Percentiles rank a stretch among this genome's conserved stretches.
These are phyloP conservation scores for Linum tenue DNA, from an alignment of 345 rosid genomes.

Conservation along the genomic window DNA sequence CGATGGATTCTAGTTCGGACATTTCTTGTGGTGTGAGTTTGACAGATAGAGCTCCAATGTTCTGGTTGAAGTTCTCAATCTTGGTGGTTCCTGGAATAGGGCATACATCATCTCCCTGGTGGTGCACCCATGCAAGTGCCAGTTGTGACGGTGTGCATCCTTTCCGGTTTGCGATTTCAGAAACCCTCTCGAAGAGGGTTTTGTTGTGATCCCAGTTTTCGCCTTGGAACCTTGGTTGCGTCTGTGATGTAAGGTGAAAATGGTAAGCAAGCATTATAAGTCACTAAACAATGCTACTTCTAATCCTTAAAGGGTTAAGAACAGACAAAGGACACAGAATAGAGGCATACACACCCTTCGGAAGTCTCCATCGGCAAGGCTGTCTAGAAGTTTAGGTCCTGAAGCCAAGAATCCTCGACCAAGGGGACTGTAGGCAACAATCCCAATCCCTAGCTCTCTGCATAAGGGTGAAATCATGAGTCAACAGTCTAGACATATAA, in stretches of 20 bases:
- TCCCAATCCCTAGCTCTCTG: slow-evolving; percentile 10
- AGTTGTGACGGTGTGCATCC: slow-evolving; percentile 54
- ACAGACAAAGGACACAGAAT: no score
- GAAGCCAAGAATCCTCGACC: slow-evolving; percentile 5
- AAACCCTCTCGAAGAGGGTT: slow-evolving; percentile 32
- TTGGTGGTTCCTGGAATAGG: slow-evolving; percentile 62
- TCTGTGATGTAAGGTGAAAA: slow-evolving; percentile 20
- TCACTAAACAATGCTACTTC: neutral
- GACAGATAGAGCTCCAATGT: slow-evolving; percentile 48
- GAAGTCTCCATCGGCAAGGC: neutral
- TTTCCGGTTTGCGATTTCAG: slow-evolving; percentile 37
- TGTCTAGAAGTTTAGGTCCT: neutral
- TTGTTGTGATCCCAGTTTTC: slow-evolving; percentile 51
- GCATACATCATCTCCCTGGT: slow-evolving; percentile 52
- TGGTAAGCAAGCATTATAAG: neutral
- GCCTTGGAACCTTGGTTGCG: slow-evolving; percentile 43
- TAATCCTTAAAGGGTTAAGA: neutral
- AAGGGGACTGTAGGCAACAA: slow-evolving; percentile 8
- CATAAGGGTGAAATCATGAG: neutral
- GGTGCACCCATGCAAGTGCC: slow-evolving; percentile 69
- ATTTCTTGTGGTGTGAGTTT: slow-evolving; percentile 48
- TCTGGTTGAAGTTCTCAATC: slow-evolving; percentile 48
- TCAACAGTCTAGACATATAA: neutral
- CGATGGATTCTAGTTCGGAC: slow-evolving; percentile 45
- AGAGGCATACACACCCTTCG: neutral